Evolutionary conservation across 768 basidiomycete species (phyloP).

Genomic region (Boletus subcaerulescens): DNA sequence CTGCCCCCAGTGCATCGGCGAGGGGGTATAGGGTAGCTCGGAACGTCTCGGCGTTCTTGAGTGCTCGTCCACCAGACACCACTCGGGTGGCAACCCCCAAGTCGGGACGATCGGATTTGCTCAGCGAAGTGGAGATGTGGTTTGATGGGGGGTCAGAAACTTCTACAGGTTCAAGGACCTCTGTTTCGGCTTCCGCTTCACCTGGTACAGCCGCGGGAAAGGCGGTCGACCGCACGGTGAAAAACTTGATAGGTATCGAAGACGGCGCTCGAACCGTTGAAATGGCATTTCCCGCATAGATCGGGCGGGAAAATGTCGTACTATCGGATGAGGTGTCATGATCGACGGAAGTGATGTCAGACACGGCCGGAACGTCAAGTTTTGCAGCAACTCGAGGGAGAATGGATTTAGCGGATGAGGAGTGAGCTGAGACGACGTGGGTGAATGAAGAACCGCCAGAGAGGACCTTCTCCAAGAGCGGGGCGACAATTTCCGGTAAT

Average conservation of each 20-base stretch:
- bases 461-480: slow-evolving; percentile 75
- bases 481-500: slow-evolving; percentile 77
- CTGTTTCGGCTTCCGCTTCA: slow-evolving; percentile 56
- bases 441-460: slow-evolving; percentile 67
- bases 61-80: slow-evolving; percentile 91
- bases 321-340: slow-evolving; percentile 67
- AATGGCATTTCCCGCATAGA: slow-evolving; percentile 98
- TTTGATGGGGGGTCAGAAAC: slow-evolving; percentile 49
- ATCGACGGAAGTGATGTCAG: slow-evolving; percentile 82
- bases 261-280: slow-evolving; percentile 81
- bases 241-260: slow-evolving; percentile 84
- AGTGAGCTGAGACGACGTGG: slow-evolving; percentile 90
- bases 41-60: slow-evolving; percentile 96
- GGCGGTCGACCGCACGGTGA: slow-evolving; percentile 91
- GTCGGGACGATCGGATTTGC: slow-evolving; percentile 91
- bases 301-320: slow-evolving; percentile 89
- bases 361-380: slow-evolving; percentile 87
- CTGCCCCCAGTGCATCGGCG: slow-evolving; percentile 90
- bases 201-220: slow-evolving; percentile 62
- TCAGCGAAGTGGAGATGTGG: slow-evolving; percentile 72
- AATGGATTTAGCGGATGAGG: slow-evolving; percentile 88
- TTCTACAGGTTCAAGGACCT: slow-evolving; percentile 61
- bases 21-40: slow-evolving; percentile 81
- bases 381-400: slow-evolving; percentile 89
- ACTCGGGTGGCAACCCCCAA: slow-evolving; percentile 84